These are phyloP conservation scores for Pseudogymnoascus sp. DNA, from an alignment of 2,329 filamentous ascomycete species.

Conservation along the genomic window DNA sequence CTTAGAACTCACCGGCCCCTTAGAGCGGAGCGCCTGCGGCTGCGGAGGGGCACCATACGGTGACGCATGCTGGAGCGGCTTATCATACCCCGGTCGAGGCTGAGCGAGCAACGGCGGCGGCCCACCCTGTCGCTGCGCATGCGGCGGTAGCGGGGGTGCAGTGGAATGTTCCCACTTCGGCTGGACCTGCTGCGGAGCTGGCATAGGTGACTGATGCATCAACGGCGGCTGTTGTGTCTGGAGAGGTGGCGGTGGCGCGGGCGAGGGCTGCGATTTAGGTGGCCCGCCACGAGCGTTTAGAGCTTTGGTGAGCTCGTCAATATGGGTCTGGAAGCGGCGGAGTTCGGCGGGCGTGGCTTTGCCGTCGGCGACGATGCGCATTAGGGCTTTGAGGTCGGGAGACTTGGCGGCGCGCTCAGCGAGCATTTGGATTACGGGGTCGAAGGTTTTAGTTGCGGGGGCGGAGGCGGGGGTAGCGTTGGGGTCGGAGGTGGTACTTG, in stretches of 20 bases:
- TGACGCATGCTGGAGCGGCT: constrained; percentile 8
- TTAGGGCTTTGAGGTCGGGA: constrained; percentile 63
- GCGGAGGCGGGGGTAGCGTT: constrained; percentile 14
- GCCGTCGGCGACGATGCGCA: constrained; percentile 75
- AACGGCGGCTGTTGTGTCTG: constrained; percentile 8
- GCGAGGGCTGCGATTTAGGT: constrained; percentile 37
- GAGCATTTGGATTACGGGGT: constrained; percentile 73
- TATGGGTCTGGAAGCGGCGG: constrained; percentile 69
- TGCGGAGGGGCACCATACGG: constrained; percentile 23
- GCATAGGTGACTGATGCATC: constrained; percentile 22
- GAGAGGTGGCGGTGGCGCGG: constrained; percentile 13
- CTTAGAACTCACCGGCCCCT: constrained; percentile 48
- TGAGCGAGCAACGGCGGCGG: constrained; percentile 16
- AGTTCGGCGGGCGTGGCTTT: constrained; percentile 63
- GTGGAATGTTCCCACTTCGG: constrained; percentile 16
- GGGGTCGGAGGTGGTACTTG: neutral
- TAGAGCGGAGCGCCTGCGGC: constrained; percentile 50
- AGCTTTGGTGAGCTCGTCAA: constrained; percentile 65
- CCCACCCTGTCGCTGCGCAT: constrained; percentile 18
- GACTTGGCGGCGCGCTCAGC: constrained; percentile 69
- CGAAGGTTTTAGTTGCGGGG: constrained; percentile 37
- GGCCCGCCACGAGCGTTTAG: constrained; percentile 49
- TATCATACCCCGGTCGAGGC: constrained; percentile 6
- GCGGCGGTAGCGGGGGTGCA: constrained; percentile 14
- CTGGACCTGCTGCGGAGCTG: constrained; percentile 16